Conservation (phyloP, 345 rosid genomes). For the Populus pruinosa region DNA sequence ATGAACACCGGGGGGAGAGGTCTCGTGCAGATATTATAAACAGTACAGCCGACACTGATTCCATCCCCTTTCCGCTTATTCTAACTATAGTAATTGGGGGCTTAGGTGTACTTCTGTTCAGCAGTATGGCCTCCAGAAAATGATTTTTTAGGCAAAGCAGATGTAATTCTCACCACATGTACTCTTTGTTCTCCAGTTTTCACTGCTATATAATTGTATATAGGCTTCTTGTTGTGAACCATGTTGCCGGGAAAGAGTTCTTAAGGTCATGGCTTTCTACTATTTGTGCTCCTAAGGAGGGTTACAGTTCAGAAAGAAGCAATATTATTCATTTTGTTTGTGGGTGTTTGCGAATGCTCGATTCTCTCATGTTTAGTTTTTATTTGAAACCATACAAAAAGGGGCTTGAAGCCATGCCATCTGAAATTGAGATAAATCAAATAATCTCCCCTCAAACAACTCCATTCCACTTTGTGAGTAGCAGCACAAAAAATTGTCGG, state of each 20-base stretch:
- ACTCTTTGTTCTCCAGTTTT: too few species aligned
- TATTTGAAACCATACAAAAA: too few species aligned
- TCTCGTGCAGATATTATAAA: constrained; percentile 33
- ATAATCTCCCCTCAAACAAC: too few species aligned
- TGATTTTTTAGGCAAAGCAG: constrained; percentile 10
- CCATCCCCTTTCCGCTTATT: constrained; percentile 45
- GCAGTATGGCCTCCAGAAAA: constrained; percentile 32
- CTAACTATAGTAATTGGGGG: constrained; percentile 64
- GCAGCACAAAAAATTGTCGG: constrained; percentile 19
- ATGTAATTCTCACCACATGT: neutral
- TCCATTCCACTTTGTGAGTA: constrained; percentile 49
- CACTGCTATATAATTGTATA: neutral
- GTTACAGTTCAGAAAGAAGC: too few species aligned
- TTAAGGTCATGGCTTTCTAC: too few species aligned
- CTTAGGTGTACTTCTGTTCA: constrained; percentile 47
- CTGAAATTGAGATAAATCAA: neutral
- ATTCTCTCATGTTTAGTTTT: too few species aligned
- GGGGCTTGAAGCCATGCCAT: too few species aligned
- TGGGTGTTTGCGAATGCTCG: too few species aligned
- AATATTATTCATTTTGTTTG: too few species aligned
- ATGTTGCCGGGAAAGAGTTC: neutral
- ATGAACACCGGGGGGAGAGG: constrained; percentile 64
- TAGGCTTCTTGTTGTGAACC: neutral
- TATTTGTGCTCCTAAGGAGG: too few species aligned
- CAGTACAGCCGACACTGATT: constrained; percentile 31